Conservation (phyloP, 176 grass and related monocot genomes). For the Alopecurus myosuroides region DNA sequence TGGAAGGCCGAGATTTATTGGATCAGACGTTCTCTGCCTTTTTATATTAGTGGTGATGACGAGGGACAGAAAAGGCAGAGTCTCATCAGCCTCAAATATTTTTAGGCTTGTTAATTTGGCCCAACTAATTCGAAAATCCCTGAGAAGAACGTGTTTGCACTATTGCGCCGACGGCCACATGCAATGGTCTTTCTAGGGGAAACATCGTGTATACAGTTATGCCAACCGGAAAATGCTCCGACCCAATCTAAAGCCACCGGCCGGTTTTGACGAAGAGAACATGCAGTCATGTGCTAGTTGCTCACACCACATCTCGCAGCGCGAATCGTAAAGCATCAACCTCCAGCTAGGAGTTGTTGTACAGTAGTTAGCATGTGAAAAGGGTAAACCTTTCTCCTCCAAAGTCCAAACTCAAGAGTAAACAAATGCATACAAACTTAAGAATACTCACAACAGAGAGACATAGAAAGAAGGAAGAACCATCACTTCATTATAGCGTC, state of each 20-base stretch:
- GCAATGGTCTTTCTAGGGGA: not conserved
- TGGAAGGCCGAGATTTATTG: no score
- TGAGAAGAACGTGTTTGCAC: not conserved
- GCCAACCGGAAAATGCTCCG: not conserved
- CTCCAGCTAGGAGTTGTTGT: not conserved
- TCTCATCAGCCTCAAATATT: not conserved
- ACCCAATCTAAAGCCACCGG: not conserved
- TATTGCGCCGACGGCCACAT: constrained; percentile 28
- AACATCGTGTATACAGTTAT: not conserved
- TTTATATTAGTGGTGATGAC: no score
- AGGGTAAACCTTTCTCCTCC: no score
- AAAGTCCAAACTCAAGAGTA: no score
- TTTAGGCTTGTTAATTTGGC: not conserved
- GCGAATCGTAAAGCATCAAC: not conserved
- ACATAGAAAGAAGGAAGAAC: not conserved
- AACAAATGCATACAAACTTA: not conserved
- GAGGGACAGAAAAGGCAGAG: not conserved
- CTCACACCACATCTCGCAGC: no score
- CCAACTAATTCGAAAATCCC: not conserved
- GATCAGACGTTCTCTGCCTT: no score
- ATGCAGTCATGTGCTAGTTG: not conserved
- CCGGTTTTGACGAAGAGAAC: not conserved
- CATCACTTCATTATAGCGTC: constrained; percentile 8
- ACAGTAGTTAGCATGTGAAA: not conserved
- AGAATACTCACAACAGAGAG: not conserved